Percentiles rank a stretch among this genome's conserved stretches.
Conservation (phyloP, 1,139 yeast species). For the Oligophagozyma castellii region DNA sequence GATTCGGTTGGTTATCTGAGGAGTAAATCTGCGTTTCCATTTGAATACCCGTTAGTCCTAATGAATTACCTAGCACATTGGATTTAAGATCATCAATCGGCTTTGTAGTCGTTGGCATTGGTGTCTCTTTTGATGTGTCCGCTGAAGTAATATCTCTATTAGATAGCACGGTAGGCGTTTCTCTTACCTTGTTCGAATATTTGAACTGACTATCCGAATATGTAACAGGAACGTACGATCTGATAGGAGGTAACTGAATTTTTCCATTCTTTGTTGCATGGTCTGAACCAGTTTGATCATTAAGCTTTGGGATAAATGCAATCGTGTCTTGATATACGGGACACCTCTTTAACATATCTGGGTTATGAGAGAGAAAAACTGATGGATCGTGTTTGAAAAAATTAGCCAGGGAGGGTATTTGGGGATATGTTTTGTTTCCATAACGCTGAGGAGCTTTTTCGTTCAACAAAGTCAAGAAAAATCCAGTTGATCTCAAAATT, state of each 20-base stretch:
- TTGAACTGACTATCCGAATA: conserved; percentile 21
- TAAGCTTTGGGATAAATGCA: conserved; percentile 12
- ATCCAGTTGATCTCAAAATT: conserved; percentile 35
- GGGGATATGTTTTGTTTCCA: conserved; percentile 3
- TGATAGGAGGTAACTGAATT: conserved; percentile 20
- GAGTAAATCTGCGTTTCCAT: background rate
- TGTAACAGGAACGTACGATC: conserved; percentile 24
- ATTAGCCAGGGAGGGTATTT: conserved; percentile 7
- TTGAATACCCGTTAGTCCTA: background rate
- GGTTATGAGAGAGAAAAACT: conserved; percentile 20
- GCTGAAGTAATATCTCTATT: background rate
- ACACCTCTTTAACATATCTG: conserved; percentile 22
- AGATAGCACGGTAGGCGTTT: background rate
- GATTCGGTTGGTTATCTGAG: too few species aligned
- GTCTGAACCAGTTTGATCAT: background rate
- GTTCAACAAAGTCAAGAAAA: conserved; percentile 27
- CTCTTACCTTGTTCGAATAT: too few species aligned
- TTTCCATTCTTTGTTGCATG: conserved; percentile 2
- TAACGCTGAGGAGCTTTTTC: conserved; percentile 24
- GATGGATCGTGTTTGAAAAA: conserved; percentile 5
- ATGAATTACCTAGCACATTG: background rate
- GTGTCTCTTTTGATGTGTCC: too few species aligned
- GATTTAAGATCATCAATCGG: background rate
- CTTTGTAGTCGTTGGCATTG: background rate
- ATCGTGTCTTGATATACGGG: conserved; percentile 26